phyloP scores from a whole-genome alignment of 208 protist species.

The Acanthamoeba castellanii region DNA sequence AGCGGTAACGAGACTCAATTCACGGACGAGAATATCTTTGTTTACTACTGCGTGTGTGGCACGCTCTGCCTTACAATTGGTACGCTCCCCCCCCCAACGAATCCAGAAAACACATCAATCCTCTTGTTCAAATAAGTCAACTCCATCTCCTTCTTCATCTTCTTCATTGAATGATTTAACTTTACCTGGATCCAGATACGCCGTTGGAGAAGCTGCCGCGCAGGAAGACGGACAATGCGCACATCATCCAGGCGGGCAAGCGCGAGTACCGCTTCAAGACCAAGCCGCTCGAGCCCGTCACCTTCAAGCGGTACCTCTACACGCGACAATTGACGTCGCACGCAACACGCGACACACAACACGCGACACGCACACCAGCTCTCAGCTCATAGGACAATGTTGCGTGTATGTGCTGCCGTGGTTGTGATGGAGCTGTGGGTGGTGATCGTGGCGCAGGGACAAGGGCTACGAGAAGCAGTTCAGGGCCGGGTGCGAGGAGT shows the following conservation, averaged over 20 bases:
- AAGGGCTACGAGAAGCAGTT: conserved; percentile 62
- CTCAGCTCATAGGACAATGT: background rate
- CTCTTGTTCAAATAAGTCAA: background rate
- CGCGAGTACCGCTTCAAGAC: conserved; percentile 52
- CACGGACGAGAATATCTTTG: conserved; percentile 49
- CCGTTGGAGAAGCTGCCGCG: conserved; percentile 50
- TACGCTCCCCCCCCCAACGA: background rate
- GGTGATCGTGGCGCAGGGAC: background rate
- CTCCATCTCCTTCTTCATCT: background rate
- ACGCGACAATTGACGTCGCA: too few relatives aligned
- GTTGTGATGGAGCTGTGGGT: background rate
- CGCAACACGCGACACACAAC: background rate
- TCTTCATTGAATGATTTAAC: background rate
- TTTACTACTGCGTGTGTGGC: conserved; percentile 68
- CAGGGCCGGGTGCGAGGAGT: conserved; percentile 38
- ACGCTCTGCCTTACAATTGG: conserved; percentile 37
- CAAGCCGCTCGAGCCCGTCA: conserved; percentile 8
- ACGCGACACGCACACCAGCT: background rate
- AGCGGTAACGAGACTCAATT: conserved; percentile 54
- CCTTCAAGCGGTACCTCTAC: conserved; percentile 56
- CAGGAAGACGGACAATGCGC: conserved; percentile 32
- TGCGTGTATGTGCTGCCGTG: background rate
- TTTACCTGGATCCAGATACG: background rate
- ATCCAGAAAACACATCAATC: background rate
- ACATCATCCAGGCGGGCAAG: conserved; percentile 22